Base-by-base conservation (phyloP, 2,329 filamentous ascomycete species). In the Fusarium sp. region DNA sequence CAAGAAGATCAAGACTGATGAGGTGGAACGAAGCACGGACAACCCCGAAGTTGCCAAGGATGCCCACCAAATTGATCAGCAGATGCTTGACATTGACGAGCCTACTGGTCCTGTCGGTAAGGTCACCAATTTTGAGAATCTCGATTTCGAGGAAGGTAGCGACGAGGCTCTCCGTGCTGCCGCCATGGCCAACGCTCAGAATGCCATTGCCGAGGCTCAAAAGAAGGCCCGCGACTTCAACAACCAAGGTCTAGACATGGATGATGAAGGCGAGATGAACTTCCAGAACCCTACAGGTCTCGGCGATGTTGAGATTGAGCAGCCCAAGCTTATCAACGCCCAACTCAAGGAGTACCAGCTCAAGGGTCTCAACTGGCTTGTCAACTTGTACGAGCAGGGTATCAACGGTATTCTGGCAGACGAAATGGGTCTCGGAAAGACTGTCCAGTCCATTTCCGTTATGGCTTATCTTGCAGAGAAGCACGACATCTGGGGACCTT, bases 381-480 rank as follows among this genome's bases (percentile, higher is more conserved):
- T 97, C 83, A 98, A 99, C 79, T 82, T 99, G 71, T 99, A 99
- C 84, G 96, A 99, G 81, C 96, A 99, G 81, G 96, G 96, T 79
- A 99, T 99, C 91, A 98, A 98, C 83, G 95, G 95, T 81, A 99
- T 99, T 75, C 85, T 99, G 69, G 96, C 96, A 70, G 96, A 99
- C 79, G 96, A 99, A 83, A 99, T 99, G 96, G 96, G 96, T 89
- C 92, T 99, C 25, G 96, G 96, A 79, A 99, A 99, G 83, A 99
- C 96, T 21, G 93, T 99, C 8, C 96, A 99, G 82, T 98, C 95
- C 23, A 99, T 99, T 68, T 98, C 96, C 1, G 95, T 99, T 78
- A 98, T 99, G 96, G 94, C 94, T 3, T 98, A 99, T 77, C 90
- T 99, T 31, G 96, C 96, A 3, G 95, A 99, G 83, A 92, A 94